Percentiles rank a stretch among this genome's conserved stretches.
phyloP scores from a whole-genome alignment of 805 yeast species.

The Candida mattraensis region DNA sequence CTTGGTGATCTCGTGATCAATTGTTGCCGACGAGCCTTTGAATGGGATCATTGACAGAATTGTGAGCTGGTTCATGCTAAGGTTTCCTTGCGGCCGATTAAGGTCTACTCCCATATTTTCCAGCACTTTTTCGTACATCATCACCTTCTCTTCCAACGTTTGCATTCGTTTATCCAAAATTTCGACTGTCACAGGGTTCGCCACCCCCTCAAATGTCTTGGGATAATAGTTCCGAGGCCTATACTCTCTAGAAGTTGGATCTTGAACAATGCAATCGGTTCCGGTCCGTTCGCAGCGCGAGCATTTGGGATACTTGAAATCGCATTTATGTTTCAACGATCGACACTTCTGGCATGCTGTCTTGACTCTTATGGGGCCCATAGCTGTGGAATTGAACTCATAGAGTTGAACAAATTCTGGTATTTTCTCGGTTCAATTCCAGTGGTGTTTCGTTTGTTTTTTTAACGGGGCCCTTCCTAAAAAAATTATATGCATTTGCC shows the following conservation, averaged over 20 bases:
- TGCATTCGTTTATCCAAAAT: constrained; percentile 4
- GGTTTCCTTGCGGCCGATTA: neutral
- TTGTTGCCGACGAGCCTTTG: constrained; percentile 5
- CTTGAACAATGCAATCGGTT: constrained; percentile 20
- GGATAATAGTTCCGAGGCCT: constrained; percentile 9
- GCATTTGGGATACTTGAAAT: constrained; percentile 24
- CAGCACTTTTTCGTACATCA: constrained; percentile 3
- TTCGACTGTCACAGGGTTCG: neutral
- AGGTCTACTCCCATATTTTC: constrained; percentile 5
- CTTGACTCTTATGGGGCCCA: constrained; percentile 18
- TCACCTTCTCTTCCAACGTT: constrained; percentile 5
- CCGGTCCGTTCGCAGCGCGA: constrained; percentile 20
- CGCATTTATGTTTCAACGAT: constrained; percentile 26
- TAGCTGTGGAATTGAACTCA: neutral
- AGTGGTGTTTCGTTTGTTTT: neutral
- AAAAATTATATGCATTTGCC: neutral
- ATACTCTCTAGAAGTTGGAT: constrained; percentile 14
- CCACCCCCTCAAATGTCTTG: neutral
- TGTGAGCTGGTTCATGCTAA: constrained; percentile 16
- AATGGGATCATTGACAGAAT: constrained; percentile 20
- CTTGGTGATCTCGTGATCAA: constrained; percentile 14
- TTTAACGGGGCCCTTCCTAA: neutral
- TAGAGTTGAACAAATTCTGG: neutral
- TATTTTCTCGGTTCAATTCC: neutral
- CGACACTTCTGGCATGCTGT: constrained; percentile 28